Evolutionary conservation across 108 stramenopile species (phyloP).

Genomic region (Pseudonitzschia multiseries): DNA sequence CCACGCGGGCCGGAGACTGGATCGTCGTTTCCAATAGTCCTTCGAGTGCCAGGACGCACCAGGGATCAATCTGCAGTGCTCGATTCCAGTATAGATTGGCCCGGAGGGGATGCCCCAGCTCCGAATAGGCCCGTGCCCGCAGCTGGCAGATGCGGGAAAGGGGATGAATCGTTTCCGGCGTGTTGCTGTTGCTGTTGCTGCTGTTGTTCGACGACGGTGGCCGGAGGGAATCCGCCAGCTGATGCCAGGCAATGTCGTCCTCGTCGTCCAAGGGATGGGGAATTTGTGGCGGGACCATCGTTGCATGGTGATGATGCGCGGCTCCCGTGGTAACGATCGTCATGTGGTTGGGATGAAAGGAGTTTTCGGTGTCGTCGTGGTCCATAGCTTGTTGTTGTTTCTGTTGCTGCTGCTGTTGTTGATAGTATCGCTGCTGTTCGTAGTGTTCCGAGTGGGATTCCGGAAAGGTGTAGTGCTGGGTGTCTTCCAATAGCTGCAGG

Average conservation of each 20-base stretch:
- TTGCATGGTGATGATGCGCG: neutral
- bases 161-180: slow-evolving; percentile 49
- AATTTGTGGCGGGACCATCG: neutral
- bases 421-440: neutral
- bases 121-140: slow-evolving; percentile 63
- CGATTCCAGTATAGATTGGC: slow-evolving; percentile 60
- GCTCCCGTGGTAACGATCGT: neutral
- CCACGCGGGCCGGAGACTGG: slow-evolving; percentile 27
- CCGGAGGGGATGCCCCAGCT: slow-evolving; percentile 67
- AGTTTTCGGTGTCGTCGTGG: slow-evolving; percentile 7
- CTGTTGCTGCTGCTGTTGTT: neutral
- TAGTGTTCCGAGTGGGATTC: neutral
- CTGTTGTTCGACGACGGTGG: neutral
- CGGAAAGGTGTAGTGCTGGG: slow-evolving; percentile 28
- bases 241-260: slow-evolving; percentile 44
- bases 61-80: slow-evolving; percentile 61
- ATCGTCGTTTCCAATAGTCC: slow-evolving; percentile 50
- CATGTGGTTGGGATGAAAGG: neutral
- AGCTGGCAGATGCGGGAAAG: slow-evolving; percentile 57
- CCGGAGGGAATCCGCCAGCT: slow-evolving; percentile 14
- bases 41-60: slow-evolving; percentile 67
- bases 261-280: slow-evolving; percentile 36
- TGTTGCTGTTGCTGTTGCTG: slow-evolving; percentile 6
- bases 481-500: slow-evolving; percentile 40
- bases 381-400: neutral